A percentile compares a stretch with the other conserved stretches of the same genome.
phyloP scores from a whole-genome alignment of 73 alveolate genomes.

The Loxodes magnus region DNA sequence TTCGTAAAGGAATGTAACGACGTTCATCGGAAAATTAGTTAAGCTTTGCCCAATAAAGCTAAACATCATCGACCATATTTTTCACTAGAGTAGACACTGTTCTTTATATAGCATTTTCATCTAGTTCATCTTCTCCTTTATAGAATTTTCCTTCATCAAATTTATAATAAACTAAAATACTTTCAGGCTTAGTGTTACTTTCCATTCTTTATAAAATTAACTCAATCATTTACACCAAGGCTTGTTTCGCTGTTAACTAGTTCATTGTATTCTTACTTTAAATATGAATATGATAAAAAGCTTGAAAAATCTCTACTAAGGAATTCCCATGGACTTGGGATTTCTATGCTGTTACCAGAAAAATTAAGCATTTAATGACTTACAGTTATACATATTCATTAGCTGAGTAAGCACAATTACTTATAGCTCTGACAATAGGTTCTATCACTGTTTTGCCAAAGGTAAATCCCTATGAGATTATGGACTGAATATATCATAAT shows the following conservation, averaged over 20 bases:
- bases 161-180: too few species aligned
- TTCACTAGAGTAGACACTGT: neutral
- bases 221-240: constrained; percentile 45
- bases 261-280: constrained; percentile 21
- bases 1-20: constrained; percentile 16
- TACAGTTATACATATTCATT: constrained; percentile 48
- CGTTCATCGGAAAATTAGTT: too few species aligned
- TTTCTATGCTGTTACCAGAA: constrained; percentile 34
- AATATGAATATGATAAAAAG: constrained; percentile 49
- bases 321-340: constrained; percentile 51
- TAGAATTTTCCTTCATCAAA: too few species aligned
- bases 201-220: constrained; percentile 48
- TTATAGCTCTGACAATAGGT: constrained; percentile 48
- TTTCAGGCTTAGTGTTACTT: constrained; percentile 19
- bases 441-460: constrained; percentile 64
- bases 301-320: constrained; percentile 46
- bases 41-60: constrained; percentile 14
- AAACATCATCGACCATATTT: constrained; percentile 59
- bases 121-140: constrained; percentile 1
- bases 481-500: constrained; percentile 38
- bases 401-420: constrained; percentile 39
- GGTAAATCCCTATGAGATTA: constrained; percentile 55
- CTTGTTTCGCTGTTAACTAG: constrained; percentile 36
- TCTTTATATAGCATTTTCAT: constrained; percentile 7
- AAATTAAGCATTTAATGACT: constrained; percentile 42